Percentiles rank a stretch among this genome's conserved stretches.
phyloP scores from a whole-genome alignment of 805 yeast genomes.

The Yamadazyma olivae region DNA sequence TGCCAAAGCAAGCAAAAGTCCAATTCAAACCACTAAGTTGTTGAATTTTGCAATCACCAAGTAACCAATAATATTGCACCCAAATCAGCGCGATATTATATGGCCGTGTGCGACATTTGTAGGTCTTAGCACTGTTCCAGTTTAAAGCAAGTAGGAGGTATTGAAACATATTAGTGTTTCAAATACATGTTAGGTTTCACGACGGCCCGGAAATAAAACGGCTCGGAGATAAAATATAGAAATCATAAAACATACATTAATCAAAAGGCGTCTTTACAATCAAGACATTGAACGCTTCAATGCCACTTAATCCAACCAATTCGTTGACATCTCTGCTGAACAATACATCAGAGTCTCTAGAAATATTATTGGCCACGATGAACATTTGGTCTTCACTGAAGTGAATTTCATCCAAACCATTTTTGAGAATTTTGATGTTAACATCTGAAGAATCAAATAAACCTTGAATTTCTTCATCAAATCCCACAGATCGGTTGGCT shows the following conservation, averaged over 20 bases:
- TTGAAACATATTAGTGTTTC: too few relatives aligned
- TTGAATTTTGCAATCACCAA: too few relatives aligned
- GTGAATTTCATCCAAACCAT: conserved; percentile 5
- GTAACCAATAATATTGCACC: too few relatives aligned
- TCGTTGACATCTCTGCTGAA: conserved; percentile 16
- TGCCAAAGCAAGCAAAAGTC: too few relatives aligned
- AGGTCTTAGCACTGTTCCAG: too few relatives aligned
- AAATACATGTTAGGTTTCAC: too few relatives aligned
- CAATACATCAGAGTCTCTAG: conserved; percentile 6
- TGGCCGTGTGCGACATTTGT: too few relatives aligned
- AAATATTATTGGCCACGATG: conserved; percentile 20
- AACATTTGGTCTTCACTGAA: conserved; percentile 19
- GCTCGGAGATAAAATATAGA: too few relatives aligned
- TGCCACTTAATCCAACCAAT: conserved; percentile 19
- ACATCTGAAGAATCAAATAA: conserved; percentile 12
- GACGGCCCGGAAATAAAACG: too few relatives aligned
- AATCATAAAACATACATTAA: conserved; percentile 1
- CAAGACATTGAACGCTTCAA: conserved; percentile 23
- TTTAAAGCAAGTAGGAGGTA: too few relatives aligned
- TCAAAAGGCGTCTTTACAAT: conserved; percentile 17
- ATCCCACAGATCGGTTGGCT: conserved; percentile 13
- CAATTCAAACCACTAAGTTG: too few relatives aligned
- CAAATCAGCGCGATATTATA: too few relatives aligned
- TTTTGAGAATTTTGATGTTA: conserved; percentile 11
- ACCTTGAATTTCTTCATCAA: conserved; percentile 14